Percentiles rank a stretch among this genome's conserved stretches.
These are phyloP conservation scores for Polyporus tsugae DNA, from an alignment of 1,284 basidiomycete species.

Conservation along the genomic window DNA sequence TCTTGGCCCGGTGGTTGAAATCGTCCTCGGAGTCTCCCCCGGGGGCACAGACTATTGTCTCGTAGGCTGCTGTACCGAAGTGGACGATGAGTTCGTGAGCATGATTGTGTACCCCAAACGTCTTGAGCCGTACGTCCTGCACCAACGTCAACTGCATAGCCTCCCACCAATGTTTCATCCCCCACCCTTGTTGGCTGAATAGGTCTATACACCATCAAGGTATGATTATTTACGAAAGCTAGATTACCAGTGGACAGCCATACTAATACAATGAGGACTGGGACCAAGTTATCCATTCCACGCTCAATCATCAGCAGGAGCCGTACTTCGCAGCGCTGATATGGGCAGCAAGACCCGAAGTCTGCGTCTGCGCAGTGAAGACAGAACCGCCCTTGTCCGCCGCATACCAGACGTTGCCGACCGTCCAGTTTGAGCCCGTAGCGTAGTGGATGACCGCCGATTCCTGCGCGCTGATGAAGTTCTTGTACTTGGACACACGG, in stretches of 20 bases:
- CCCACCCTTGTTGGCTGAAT: no score
- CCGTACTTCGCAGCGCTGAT: slow-evolving; percentile 24
- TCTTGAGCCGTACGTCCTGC: neutral
- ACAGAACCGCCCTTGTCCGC: slow-evolving; percentile 51
- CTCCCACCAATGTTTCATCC: neutral
- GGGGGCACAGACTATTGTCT: neutral
- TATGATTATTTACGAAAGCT: neutral
- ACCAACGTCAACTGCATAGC: neutral
- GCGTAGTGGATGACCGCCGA: slow-evolving; percentile 38
- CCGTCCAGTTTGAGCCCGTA: slow-evolving; percentile 52
- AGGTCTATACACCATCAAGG: neutral
- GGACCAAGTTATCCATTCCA: neutral
- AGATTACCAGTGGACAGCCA: neutral
- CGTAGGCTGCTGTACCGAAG: neutral
- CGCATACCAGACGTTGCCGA: slow-evolving; percentile 60
- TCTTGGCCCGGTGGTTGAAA: neutral
- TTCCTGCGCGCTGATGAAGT: slow-evolving; percentile 40
- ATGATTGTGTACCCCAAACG: neutral
- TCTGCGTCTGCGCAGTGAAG: slow-evolving; percentile 47
- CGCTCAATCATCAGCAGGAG: slow-evolving; percentile 9
- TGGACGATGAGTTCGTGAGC: neutral
- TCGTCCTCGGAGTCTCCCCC: neutral
- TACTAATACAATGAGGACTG: neutral
- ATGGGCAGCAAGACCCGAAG: slow-evolving; percentile 23
- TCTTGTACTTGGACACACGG: slow-evolving; percentile 40